Conservation (phyloP, 345 rosid genomes). For the Conringia planisiliqua region DNA sequence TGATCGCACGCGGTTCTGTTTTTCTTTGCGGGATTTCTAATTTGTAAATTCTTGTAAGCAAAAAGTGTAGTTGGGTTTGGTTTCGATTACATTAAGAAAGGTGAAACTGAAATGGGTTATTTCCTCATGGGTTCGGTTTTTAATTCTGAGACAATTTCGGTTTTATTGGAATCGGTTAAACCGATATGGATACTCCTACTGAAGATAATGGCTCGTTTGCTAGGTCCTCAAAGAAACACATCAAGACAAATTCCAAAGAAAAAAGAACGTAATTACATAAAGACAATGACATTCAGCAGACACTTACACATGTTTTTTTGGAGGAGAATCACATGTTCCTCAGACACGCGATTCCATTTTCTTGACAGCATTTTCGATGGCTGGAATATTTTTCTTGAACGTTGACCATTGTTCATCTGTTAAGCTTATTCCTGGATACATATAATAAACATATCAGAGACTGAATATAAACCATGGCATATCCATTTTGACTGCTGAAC, state of each 20-base stretch:
- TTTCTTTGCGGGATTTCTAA: neutral
- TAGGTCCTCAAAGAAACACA: neutral
- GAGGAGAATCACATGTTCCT: neutral
- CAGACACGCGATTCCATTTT: constrained; percentile 58
- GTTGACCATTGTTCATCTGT: constrained; percentile 80
- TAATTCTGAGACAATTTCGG: neutral
- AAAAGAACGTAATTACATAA: neutral
- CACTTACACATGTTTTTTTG: neutral
- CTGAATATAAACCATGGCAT: neutral
- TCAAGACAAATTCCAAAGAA: neutral
- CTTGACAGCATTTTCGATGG: constrained; percentile 65
- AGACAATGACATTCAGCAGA: neutral
- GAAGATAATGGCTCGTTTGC: neutral
- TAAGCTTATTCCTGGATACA: constrained; percentile 72
- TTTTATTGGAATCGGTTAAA: neutral
- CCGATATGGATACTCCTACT: neutral
- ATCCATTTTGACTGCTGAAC: neutral
- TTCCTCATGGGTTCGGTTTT: neutral
- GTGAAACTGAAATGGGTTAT: no score
- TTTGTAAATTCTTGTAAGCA: neutral
- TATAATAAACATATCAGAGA: neutral
- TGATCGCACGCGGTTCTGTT: neutral
- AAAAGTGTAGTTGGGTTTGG: no score
- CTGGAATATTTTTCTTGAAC: constrained; percentile 57
- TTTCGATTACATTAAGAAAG: no score